Conservation (phyloP, 2,329 filamentous ascomycete genomes). For the Trichothecium sympodiale region DNA sequence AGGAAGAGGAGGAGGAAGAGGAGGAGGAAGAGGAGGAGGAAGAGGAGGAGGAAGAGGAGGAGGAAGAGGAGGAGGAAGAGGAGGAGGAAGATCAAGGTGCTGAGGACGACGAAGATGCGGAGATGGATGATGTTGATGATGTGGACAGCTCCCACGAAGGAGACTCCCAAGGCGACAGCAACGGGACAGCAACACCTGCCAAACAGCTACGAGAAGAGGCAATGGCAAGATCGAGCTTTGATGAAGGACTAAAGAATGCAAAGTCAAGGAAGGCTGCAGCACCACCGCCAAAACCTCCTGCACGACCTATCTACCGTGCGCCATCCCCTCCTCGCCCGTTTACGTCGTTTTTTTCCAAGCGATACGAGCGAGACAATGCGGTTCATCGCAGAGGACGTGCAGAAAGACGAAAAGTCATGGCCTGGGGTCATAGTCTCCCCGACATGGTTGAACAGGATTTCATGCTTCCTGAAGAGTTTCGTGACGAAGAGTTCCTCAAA, state of each 20-base stretch:
- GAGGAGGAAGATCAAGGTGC: constrained; percentile 12
- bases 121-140: constrained; percentile 15
- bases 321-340: constrained; percentile 49
- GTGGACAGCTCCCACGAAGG: constrained; percentile 32
- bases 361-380: constrained; percentile 68
- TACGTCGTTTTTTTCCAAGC: constrained; percentile 77
- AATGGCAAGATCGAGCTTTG: constrained; percentile 31
- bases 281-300: constrained; percentile 10
- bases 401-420: constrained; percentile 57
- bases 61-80: constrained; percentile 16
- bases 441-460: constrained; percentile 65
- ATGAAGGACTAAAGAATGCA: no score
- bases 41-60: constrained; percentile 13
- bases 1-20: constrained; percentile 24
- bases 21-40: constrained; percentile 17
- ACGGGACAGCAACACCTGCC: constrained; percentile 31
- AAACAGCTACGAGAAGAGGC: constrained; percentile 69
- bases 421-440: constrained; percentile 74
- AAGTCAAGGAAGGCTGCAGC: constrained; percentile 21
- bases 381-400: constrained; percentile 57
- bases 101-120: constrained; percentile 21
- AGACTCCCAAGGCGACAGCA: constrained; percentile 43
- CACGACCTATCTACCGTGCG: constrained; percentile 15
- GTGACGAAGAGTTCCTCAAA: constrained; percentile 43
- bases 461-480: constrained; percentile 55